Percentiles rank a stretch among this genome's conserved stretches.
These are phyloP conservation scores for Dalbergia oliveri DNA, from an alignment of 306 rosid genomes.

Conservation along the genomic window DNA sequence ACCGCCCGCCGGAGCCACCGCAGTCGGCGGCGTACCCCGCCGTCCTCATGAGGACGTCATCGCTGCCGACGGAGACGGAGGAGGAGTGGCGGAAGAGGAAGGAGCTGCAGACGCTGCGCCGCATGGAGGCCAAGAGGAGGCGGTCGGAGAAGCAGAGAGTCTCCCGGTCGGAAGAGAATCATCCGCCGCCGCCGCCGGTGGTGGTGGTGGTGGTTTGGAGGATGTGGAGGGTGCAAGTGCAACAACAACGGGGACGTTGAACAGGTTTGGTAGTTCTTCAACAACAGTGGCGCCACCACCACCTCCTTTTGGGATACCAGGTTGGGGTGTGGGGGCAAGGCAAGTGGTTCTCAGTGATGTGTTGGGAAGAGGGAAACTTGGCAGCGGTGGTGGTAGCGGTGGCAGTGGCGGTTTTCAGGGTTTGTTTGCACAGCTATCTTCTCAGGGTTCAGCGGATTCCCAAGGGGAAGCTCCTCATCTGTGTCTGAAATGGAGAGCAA, in stretches of 20 bases:
- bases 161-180: slow-evolving; percentile 56
- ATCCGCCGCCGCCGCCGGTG: background rate
- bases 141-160: slow-evolving; percentile 87
- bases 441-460: slow-evolving; percentile 81
- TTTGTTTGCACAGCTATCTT: slow-evolving; percentile 53
- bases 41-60: slow-evolving; percentile 66
- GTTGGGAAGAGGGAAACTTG: slow-evolving; percentile 54
- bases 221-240: slow-evolving; percentile 54
- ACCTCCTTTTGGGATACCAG: slow-evolving; percentile 50
- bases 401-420: slow-evolving; percentile 52
- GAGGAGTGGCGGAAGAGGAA: slow-evolving; percentile 98
- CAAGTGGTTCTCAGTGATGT: slow-evolving; percentile 59
- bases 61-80: slow-evolving; percentile 92
- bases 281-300: background rate
- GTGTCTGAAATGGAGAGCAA: slow-evolving; percentile 86
- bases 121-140: slow-evolving; percentile 91
- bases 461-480: slow-evolving; percentile 91
- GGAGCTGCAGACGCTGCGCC: slow-evolving; percentile 83
- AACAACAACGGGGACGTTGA: slow-evolving; percentile 39
- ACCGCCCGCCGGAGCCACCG: slow-evolving; percentile 34
- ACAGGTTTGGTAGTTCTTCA: slow-evolving; percentile 44
- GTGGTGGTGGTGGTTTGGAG: slow-evolving; percentile 43
- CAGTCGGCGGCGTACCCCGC: slow-evolving; percentile 47
- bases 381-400: background rate
- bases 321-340: slow-evolving; percentile 53